Evolutionary conservation across 2,329 filamentous ascomycete species (phyloP), one percentile per base, ranked within the genome.

Genomic region (Dichotomopilus funicola): DNA sequence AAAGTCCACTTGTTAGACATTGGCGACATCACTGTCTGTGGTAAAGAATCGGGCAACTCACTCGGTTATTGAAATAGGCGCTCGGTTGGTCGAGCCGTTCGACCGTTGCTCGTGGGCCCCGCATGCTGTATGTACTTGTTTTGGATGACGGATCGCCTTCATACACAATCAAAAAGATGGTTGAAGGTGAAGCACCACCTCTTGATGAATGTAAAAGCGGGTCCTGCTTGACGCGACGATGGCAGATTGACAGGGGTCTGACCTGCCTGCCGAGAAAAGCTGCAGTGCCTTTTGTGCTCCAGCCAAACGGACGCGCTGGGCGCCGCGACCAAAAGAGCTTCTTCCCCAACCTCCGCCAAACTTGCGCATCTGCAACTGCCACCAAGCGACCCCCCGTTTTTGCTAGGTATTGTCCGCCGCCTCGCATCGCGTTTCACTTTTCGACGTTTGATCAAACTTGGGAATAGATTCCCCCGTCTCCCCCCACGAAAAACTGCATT

Each of bases 81-180:
- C 92, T 97, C 13, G 94, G 92, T 73, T 86, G 88, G 73, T 99
- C 94, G 61, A 99, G 83, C 59, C 94, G 82, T 50, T 97, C 92
- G 60, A 97, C 88, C 6, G 94, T 97, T 70, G 79, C 85, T 67
- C 82, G 75, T 59, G 73, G 68, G 44, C 69, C 71, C 55, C 71
- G 67, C 58, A 64, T 62, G 36, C 34, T 59, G 45, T 19, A 53
- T 12, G 13, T 27, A 6, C 13, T 45, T 13, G 13, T 47, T 49
- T 34, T 33, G 33, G 34, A 6, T 27, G 19, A 27, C 19, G 19
- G 19, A 27, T 27, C 19, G 3, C 19, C 19, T 27, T 27, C 19
- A 27, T 27, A 27, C 19, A 27, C 19, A 27, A 27, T 27, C 19
- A 27, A 3, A 27, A 27, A 27, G 40, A 11, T 42, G 40, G 11